Conservation (phyloP, 1,284 basidiomycete genomes). For the Wallemia mellicola region DNA sequence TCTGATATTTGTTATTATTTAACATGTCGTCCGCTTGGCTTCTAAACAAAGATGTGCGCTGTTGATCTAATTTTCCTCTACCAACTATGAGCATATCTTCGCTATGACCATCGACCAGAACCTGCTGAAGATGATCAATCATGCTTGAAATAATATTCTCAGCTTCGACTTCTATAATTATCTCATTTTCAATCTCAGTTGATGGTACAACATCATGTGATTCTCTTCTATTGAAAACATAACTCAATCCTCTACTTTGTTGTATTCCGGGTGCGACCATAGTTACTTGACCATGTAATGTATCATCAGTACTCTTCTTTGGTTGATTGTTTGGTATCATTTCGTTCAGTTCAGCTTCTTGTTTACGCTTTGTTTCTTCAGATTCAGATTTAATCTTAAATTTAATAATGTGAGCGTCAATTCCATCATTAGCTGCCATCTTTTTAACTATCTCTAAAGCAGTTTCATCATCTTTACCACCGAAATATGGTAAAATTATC, state of each 20-base stretch:
- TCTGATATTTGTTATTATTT: background rate
- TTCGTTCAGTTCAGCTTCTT: background rate
- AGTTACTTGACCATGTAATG: background rate
- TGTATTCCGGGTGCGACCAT: background rate
- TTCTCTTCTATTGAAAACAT: background rate
- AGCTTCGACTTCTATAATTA: background rate
- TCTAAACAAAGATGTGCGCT: background rate
- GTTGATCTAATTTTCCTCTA: background rate
- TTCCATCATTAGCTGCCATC: background rate
- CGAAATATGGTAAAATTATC: background rate
- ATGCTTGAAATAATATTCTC: background rate
- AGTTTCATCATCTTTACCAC: background rate
- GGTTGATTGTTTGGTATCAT: background rate
- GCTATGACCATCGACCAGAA: background rate
- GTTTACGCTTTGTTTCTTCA: background rate
- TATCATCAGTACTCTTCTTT: background rate
- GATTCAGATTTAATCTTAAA: background rate
- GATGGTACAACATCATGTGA: background rate
- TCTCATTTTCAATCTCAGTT: too few relatives aligned
- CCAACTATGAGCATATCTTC: background rate
- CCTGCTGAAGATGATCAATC: background rate
- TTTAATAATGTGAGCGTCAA: background rate
- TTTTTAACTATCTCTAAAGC: background rate
- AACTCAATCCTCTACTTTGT: background rate
- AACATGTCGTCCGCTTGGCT: background rate